Evolutionary conservation across 345 rosid species (phyloP).

Genomic region (Erysimum cheiranthoides): DNA sequence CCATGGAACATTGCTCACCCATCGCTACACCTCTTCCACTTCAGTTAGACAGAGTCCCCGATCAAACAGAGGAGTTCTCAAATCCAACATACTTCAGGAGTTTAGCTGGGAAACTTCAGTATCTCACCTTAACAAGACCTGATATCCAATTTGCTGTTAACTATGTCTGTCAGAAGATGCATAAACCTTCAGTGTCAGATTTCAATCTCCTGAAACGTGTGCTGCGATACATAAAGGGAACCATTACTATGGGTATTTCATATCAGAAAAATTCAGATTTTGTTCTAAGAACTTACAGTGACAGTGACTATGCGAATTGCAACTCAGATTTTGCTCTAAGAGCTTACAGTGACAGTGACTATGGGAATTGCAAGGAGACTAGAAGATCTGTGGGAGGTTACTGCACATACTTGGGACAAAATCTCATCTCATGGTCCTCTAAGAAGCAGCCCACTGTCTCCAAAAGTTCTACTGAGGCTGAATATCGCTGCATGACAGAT

Average conservation of each 20-base stretch:
- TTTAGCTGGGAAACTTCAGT: background rate
- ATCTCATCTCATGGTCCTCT: too few relatives aligned
- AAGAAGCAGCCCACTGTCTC: too few relatives aligned
- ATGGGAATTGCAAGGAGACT: too few relatives aligned
- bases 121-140: background rate
- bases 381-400: too few relatives aligned
- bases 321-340: too few relatives aligned
- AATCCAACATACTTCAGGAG: background rate
- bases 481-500: too few relatives aligned
- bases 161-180: background rate
- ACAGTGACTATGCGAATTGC: too few relatives aligned
- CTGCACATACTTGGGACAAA: too few relatives aligned
- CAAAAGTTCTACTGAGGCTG: too few relatives aligned
- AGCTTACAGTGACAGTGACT: too few relatives aligned
- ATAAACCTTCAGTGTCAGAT: background rate
- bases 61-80: background rate
- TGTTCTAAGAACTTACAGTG: too few relatives aligned
- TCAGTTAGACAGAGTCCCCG: accelerated
- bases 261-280: too few relatives aligned
- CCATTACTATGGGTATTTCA: background rate
- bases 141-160: background rate
- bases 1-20: background rate
- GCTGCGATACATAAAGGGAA: background rate
- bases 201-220: background rate
- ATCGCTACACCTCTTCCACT: background rate